A percentile compares a stretch with the other conserved stretches of the same genome.
Evolutionary conservation across 208 protist genomes (phyloP).

Genomic region (Wallacemonas rigidus): DNA sequence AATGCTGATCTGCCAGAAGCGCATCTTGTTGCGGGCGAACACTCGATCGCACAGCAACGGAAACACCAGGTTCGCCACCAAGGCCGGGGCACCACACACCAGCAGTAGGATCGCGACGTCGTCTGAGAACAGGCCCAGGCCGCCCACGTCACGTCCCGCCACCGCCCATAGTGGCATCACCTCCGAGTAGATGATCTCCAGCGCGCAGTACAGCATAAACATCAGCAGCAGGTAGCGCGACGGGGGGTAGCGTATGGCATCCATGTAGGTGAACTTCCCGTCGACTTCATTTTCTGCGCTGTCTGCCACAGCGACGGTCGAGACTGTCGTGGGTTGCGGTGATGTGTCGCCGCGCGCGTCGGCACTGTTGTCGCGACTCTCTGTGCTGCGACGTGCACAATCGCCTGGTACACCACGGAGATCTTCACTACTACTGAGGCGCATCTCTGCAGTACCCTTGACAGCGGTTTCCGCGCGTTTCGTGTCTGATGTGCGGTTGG

Average conservation of each 20-base stretch:
- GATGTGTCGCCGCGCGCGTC: too few relatives aligned
- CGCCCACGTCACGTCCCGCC: conserved; percentile 23
- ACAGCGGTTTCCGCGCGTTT: too few relatives aligned
- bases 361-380: too few relatives aligned
- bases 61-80: conserved; percentile 43
- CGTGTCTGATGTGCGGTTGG: too few relatives aligned
- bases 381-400: too few relatives aligned
- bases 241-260: conserved; percentile 27
- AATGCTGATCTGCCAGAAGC: conserved; percentile 24
- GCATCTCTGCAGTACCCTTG: too few relatives aligned
- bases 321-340: neutral
- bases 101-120: conserved; percentile 32
- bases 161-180: conserved; percentile 54
- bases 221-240: conserved; percentile 37
- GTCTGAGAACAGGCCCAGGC: conserved; percentile 33
- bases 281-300: neutral
- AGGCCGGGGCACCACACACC: conserved; percentile 33
- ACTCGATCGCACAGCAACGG: conserved; percentile 23
- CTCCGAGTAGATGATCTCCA: conserved; percentile 40
- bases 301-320: neutral
- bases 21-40: conserved; percentile 23
- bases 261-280: conserved; percentile 35
- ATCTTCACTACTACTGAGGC: too few relatives aligned
- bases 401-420: too few relatives aligned
- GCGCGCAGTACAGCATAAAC: conserved; percentile 39